phyloP scores from a whole-genome alignment of 306 rosid species.

The Pueraria montana region DNA sequence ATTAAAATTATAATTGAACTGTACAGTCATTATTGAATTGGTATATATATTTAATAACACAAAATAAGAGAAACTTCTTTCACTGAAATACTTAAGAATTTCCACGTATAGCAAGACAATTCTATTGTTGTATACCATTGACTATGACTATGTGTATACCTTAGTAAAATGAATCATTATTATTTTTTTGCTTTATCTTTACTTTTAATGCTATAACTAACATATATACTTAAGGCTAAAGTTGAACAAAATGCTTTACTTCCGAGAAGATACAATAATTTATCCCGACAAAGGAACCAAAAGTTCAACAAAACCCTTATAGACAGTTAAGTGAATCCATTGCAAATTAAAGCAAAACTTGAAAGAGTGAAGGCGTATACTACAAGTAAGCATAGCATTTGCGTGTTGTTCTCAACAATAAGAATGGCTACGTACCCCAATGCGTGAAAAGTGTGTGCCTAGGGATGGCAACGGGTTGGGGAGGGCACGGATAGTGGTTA shows the following conservation, averaged over 20 bases:
- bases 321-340: not conserved
- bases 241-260: not conserved
- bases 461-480: too few relatives aligned
- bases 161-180: not conserved
- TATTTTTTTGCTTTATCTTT: not conserved
- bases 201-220: not conserved
- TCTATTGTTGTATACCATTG: not conserved
- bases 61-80: too few relatives aligned
- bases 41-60: too few relatives aligned
- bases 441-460: slow-evolving; percentile 7
- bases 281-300: not conserved
- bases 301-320: not conserved
- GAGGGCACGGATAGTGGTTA: too few relatives aligned
- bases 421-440: not conserved
- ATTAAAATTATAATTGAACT: too few relatives aligned
- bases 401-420: not conserved
- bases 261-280: not conserved
- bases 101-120: not conserved
- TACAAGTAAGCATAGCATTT: slow-evolving; percentile 10
- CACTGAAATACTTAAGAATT: not conserved
- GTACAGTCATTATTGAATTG: too few relatives aligned
- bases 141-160: not conserved
- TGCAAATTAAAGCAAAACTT: not conserved
- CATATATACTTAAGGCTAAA: not conserved
- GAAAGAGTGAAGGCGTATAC: not conserved